phyloP scores from a whole-genome alignment of 352 stramenopile species.

The Halophytophthora polymorphica region DNA sequence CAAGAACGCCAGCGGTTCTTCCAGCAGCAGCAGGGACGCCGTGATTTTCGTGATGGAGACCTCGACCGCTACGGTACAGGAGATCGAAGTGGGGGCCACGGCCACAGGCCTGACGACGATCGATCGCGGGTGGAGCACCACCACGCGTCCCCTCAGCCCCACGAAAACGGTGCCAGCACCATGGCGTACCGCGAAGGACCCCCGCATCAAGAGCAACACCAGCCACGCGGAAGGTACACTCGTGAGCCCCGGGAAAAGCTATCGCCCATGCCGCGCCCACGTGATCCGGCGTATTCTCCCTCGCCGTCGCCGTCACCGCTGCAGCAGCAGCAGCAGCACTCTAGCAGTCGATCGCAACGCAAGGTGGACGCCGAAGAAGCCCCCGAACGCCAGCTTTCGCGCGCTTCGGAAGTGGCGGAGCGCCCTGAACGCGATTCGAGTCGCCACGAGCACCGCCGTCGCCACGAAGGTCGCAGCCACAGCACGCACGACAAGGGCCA shows the following conservation, averaged over 20 bases:
- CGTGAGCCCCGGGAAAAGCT: slow-evolving; percentile 22
- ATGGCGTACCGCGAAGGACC: slow-evolving; percentile 18
- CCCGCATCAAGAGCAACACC: slow-evolving; percentile 4
- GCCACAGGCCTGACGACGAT: slow-evolving; percentile 14
- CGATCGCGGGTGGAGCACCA: slow-evolving; percentile 6
- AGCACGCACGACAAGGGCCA: slow-evolving; percentile 38
- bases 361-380: slow-evolving; percentile 4
- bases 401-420: slow-evolving; percentile 12
- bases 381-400: slow-evolving; percentile 12
- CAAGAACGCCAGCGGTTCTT: slow-evolving; percentile 38
- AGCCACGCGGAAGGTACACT: slow-evolving; percentile 21
- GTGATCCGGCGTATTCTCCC: slow-evolving; percentile 23
- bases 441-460: slow-evolving; percentile 21
- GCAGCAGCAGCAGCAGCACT: slow-evolving; percentile 11
- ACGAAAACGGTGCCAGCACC: slow-evolving; percentile 9
- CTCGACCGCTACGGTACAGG: slow-evolving; percentile 32
- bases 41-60: slow-evolving; percentile 25
- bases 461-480: slow-evolving; percentile 20
- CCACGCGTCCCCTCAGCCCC: slow-evolving; percentile 2
- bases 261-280: slow-evolving; percentile 10
- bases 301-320: slow-evolving; percentile 27
- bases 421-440: slow-evolving; percentile 18
- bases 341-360: slow-evolving; percentile 1
- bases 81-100: slow-evolving; percentile 21
- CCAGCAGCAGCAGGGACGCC: slow-evolving; percentile 34